Evolutionary conservation across 257 asterid species (phyloP), one percentile per base, ranked within the genome.

Genomic region (Gynochthodes officinalis): DNA sequence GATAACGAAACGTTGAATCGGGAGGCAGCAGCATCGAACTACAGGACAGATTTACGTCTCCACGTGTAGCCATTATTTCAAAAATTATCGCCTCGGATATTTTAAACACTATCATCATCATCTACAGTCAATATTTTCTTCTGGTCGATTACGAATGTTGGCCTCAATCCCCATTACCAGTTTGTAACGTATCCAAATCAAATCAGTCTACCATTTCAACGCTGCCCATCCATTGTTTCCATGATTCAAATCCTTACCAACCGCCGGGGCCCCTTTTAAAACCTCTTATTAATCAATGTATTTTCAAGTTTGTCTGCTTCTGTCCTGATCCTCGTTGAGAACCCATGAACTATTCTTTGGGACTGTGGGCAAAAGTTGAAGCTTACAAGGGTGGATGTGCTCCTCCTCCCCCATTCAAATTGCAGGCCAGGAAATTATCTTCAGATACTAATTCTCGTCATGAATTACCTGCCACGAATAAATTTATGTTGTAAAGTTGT

Each of bases 31-130:
- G 14, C 58, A 28, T 48, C 28, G 28, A 3, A 33, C 2, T 2
- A 35, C 0, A 19, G n/a, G 43, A 49, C 62, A 13, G 33, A 2
- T 30, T 68, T 49, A 32, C 21, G 73, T 49, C 8, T 68, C 59
- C 61, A 50, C 73, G n/a, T 68, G 73, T 39, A 49, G 61, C 7
- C 49, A 33, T 68, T 68, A 49, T 68, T 52, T 23, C 37, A 4
- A 52, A 33, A 19, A 69, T 18, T 30, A n/a, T n/a, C n/a, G 23
- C 48, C 21, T 32, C 0, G 7, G 52, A 33, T 21, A 40, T 54
- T 37, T 35, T 53, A n/a, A 28, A n/a, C 42, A 46, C 42, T 30
- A 33, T 44, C 55, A 70, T 55, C 49, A 69, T 70, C 44, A 39
- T 37, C 69, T 8, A 19, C 50, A 13, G 30, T 21, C 4, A 0